phyloP scores from a whole-genome alignment of 345 rosid species.

The Psidium guajava region DNA sequence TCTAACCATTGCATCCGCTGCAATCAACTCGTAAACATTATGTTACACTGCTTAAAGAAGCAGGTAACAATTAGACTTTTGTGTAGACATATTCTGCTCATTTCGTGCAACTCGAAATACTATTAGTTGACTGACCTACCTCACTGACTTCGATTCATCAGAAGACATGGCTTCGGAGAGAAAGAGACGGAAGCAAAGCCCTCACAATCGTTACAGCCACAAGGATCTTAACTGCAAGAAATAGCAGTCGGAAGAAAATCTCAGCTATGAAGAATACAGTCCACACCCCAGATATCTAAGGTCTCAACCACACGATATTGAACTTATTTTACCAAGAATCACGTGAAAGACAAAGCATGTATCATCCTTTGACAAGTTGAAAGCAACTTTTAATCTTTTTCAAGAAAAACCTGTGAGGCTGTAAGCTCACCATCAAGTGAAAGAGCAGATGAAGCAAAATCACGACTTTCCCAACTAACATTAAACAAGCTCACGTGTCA shows the following conservation, averaged over 20 bases:
- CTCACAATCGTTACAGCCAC: not conserved
- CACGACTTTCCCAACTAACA: not conserved
- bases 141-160: slow-evolving; percentile 11
- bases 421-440: not conserved
- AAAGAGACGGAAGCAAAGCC: not conserved
- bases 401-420: not conserved
- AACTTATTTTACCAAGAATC: not conserved
- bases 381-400: not conserved
- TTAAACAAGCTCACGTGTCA: not conserved
- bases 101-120: not conserved
- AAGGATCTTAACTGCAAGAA: slow-evolving; percentile 5
- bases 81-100: not conserved
- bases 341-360: not conserved
- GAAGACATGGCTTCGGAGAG: slow-evolving; percentile 14
- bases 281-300: not conserved
- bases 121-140: slow-evolving; percentile 3
- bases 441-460: not conserved
- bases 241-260: not conserved
- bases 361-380: not conserved
- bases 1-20: not conserved
- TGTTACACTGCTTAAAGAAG: not conserved
- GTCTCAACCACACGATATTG: slow-evolving; percentile 1
- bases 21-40: not conserved
- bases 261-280: not conserved
- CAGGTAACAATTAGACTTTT: not conserved